These are phyloP conservation scores for Vitis rotundifolia DNA, from an alignment of 164 flowering plant species.

Conservation along the genomic window DNA sequence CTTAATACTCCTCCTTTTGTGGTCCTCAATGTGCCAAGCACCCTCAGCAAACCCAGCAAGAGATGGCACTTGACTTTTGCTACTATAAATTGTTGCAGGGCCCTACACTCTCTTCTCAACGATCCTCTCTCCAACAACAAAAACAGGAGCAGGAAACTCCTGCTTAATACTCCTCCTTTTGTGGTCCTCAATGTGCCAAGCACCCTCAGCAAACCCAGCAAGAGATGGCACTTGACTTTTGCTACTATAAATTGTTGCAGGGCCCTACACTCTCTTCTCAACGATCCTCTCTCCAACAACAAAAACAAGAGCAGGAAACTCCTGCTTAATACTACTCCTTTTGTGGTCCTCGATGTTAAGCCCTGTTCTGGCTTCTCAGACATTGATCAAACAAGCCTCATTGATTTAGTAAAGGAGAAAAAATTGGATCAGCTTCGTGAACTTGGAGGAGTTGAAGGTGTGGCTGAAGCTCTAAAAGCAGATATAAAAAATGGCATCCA, in stretches of 20 bases:
- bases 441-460: constrained; percentile 27
- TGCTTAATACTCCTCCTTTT: no score
- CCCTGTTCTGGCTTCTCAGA: background rate
- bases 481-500: constrained; percentile 20
- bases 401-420: constrained; percentile 33
- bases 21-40: no score
- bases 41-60: background rate
- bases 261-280: background rate
- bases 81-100: constrained; percentile 10
- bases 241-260: constrained; percentile 7
- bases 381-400: constrained; percentile 22
- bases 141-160: no score
- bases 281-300: background rate
- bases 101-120: background rate
- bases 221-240: constrained; percentile 5
- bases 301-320: no score
- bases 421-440: constrained; percentile 13
- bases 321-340: no score
- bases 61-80: constrained; percentile 2
- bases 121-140: no score
- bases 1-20: no score
- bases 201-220: background rate
- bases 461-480: constrained; percentile 23
- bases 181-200: no score
- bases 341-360: no score